A percentile compares a stretch with the other conserved stretches of the same genome.
Conservation (phyloP, 2,329 filamentous ascomycete genomes). For the Fusarium sp. region DNA sequence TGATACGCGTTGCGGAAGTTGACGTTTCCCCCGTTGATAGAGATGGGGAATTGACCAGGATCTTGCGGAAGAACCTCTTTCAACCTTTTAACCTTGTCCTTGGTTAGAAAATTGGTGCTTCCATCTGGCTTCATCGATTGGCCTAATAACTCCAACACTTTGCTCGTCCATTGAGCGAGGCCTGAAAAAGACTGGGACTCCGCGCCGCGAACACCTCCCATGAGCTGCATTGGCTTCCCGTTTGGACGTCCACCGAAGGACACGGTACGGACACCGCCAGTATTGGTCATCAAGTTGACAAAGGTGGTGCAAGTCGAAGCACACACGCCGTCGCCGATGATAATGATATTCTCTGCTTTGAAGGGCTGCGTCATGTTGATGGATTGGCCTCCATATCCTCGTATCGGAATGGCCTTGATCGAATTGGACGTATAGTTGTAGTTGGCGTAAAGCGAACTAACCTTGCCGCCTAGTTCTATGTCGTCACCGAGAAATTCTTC, state of each 20-base stretch:
- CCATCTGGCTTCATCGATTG: neutral
- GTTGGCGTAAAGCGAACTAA: neutral
- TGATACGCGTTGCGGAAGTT: slow-evolving; percentile 16
- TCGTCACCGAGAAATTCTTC: neutral
- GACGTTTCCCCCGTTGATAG: neutral
- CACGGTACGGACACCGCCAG: slow-evolving; percentile 13
- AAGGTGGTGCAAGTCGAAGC: slow-evolving; percentile 19
- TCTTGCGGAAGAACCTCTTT: neutral
- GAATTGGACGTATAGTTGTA: neutral
- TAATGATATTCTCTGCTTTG: slow-evolving; percentile 18
- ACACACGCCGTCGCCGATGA: slow-evolving; percentile 20
- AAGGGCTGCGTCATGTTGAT: neutral
- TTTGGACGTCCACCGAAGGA: slow-evolving; percentile 18
- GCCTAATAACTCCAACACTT: neutral
- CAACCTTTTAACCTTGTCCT: neutral
- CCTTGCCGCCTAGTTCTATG: neutral
- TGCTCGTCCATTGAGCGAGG: neutral
- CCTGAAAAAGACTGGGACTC: neutral
- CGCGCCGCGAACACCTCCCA: slow-evolving; percentile 22
- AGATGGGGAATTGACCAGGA: neutral
- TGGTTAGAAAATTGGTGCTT: neutral
- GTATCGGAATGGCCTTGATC: neutral
- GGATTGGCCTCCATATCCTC: neutral
- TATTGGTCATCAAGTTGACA: slow-evolving; percentile 8
- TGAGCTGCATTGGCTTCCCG: slow-evolving; percentile 19